Evolutionary conservation across 306 rosid species (phyloP).

Genomic region (Vigna mungo): DNA sequence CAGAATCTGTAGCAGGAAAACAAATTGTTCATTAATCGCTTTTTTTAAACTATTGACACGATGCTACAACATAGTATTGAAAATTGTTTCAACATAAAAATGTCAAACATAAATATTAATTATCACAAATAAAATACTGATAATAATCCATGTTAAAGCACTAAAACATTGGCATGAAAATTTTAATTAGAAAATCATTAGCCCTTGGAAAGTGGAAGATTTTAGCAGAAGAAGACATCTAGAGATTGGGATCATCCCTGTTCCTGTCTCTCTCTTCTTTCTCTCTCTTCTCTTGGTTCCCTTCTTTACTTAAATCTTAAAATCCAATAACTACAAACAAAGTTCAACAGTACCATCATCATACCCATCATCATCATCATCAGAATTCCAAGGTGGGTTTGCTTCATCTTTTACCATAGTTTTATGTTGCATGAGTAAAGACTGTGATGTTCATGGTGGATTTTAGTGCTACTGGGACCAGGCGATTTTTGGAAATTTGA

Average conservation of each 20-base stretch:
- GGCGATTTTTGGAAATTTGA: slow-evolving; percentile 32
- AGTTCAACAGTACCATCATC: slow-evolving; percentile 8
- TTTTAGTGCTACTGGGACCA: slow-evolving; percentile 31
- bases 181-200: slow-evolving; percentile 45
- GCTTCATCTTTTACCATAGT: slow-evolving; percentile 42
- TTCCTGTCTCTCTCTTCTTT: not conserved
- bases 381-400: slow-evolving; percentile 53
- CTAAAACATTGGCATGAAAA: slow-evolving; percentile 29
- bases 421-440: slow-evolving; percentile 11
- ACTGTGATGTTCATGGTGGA: slow-evolving; percentile 1
- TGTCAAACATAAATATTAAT: not conserved
- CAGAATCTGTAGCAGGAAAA: not conserved
- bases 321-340: slow-evolving; percentile 13
- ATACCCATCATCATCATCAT: slow-evolving; percentile 39
- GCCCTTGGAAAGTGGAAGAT: slow-evolving; percentile 60
- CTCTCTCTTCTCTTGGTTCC: slow-evolving; percentile 23
- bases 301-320: slow-evolving; percentile 46
- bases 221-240: slow-evolving; percentile 61
- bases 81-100: not conserved
- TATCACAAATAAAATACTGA: not conserved
- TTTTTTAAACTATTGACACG: too few species aligned
- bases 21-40: not conserved
- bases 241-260: slow-evolving; percentile 63
- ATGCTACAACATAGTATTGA: not conserved
- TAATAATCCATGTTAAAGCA: not conserved